These are phyloP conservation scores for Auricularia cornea DNA, from an alignment of 768 basidiomycete species.

Conservation along the genomic window DNA sequence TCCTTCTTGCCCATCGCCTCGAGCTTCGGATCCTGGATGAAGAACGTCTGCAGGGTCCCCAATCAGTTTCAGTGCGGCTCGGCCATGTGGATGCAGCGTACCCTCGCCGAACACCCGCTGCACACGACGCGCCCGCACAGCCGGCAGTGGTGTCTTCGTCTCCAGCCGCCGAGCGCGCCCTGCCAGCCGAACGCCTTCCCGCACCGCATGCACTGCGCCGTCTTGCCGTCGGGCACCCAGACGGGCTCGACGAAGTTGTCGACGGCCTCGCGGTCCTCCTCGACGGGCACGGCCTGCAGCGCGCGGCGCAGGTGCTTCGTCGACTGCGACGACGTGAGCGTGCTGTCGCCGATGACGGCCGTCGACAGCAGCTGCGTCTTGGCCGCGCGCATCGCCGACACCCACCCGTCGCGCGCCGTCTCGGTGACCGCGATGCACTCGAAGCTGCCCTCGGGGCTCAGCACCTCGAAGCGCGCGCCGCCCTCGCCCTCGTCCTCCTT, in stretches of 20 bases:
- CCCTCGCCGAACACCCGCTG: constrained; percentile 71
- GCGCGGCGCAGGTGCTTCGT: constrained; percentile 67
- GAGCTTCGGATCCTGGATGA: constrained; percentile 47
- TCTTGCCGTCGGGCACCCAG: constrained; percentile 85
- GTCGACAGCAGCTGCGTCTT: constrained; percentile 64
- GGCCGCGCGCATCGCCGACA: constrained; percentile 54
- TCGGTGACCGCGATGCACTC: constrained; percentile 23
- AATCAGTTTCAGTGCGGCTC: constrained; percentile 1
- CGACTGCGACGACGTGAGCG: constrained; percentile 68
- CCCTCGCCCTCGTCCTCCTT: constrained; percentile 6
- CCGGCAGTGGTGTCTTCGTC: constrained; percentile 79
- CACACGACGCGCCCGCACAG: constrained; percentile 84
- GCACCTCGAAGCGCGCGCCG: constrained; percentile 49
- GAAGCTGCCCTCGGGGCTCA: constrained; percentile 51
- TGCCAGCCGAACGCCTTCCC: constrained; percentile 63
- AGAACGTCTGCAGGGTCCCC: constrained; percentile 56
- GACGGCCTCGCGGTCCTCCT: constrained; percentile 34
- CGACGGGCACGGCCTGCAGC: constrained; percentile 59
- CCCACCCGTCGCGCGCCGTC: constrained; percentile 58
- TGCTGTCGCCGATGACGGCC: constrained; percentile 67
- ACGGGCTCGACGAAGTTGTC: constrained; percentile 85
- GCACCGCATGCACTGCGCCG: constrained; percentile 82
- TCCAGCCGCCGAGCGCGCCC: constrained; percentile 21
- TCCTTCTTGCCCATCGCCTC: not conserved
- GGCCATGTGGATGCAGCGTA: constrained; percentile 24